Base-by-base conservation (phyloP, 805 yeast genomes). In the Metschnikowia continentalis region DNA sequence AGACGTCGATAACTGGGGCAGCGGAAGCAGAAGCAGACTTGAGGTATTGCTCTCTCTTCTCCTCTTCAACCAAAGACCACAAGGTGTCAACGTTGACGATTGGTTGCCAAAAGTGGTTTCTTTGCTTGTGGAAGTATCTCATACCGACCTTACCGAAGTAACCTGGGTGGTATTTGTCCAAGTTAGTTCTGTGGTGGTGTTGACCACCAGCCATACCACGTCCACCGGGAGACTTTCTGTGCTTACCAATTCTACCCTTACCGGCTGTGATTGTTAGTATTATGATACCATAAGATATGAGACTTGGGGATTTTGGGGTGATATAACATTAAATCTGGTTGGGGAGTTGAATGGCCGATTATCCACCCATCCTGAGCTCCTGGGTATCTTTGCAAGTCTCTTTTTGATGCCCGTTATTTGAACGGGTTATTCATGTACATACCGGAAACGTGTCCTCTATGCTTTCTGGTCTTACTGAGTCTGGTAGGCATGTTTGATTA, bases 161-260 rank as follows among this genome's bases (percentile, higher is more conserved):
- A 90, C 99, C 99, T 73, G 99, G 99, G 80, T 94, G 99, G 96
- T 88, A 94, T 81, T 92, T 94, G 80, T 94, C 99, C 83, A 94
- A 80, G 85, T 94, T 94, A 78, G 94, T 91, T 86, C 99, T 90
- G 97, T 94, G 99, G 82, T 94, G 99, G 81, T 92, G 98, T 82
- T 83, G 92, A 90, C 99, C 99, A 92, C 99, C 99, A 77, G 99
- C 99, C 91, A 81, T 92, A 94, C 99, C 99, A 82, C 98, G 91
- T 83, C 99, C 99, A 94, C 99, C 99, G 66, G 99, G 97, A 72
- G 88, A 94, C 96, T 94, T 94, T 90, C 99, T 91, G 95, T 94
- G 99, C 88, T 94, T 94, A 81, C 99, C 99, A 80, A 94, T 81
- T 86, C 99, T 95, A 88, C 99, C 99, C 79, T 92, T 86, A 89